Evolutionary conservation across 2,329 filamentous ascomycete genomes (phyloP).

Genomic region (Thyridium curvatum): DNA sequence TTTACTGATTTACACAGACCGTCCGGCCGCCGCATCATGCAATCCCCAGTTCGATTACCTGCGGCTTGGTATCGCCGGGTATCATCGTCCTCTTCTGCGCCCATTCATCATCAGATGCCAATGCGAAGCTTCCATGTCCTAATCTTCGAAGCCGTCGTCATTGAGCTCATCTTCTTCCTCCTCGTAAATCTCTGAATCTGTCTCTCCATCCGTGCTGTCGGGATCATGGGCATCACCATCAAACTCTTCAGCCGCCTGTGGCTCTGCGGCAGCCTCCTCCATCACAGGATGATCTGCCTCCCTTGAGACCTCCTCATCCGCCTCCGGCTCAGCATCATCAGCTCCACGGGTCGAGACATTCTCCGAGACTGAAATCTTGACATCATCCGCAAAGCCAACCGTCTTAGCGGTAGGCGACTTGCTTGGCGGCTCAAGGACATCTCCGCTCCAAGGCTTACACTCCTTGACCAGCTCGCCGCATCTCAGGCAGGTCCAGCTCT

Average conservation of each 20-base stretch:
- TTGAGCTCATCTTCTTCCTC: constrained; percentile 20
- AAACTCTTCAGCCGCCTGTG: constrained; percentile 5
- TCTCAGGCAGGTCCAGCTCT: constrained; percentile 86
- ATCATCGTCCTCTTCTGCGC: no score
- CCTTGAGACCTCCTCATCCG: not conserved
- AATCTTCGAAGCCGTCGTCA: constrained; percentile 12
- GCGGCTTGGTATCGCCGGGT: no score
- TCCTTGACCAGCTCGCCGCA: constrained; percentile 80
- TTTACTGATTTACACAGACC: no score
- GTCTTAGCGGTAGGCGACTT: constrained; percentile 42
- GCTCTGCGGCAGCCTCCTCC: constrained; percentile 10
- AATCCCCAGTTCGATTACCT: no score
- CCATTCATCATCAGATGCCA: no score
- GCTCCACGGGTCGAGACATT: constrained; percentile 5
- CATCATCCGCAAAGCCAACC: constrained; percentile 57
- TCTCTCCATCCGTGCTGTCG: constrained; percentile 2
- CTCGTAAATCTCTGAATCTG: constrained; percentile 21
- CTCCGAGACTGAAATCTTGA: constrained; percentile 21
- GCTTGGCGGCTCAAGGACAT: constrained; percentile 61
- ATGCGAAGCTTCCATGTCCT: not conserved
- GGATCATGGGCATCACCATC: not conserved
- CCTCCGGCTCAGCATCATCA: constrained; percentile 4
- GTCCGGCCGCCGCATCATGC: no score
- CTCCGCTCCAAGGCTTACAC: constrained; percentile 87
- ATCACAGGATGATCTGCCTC: constrained; percentile 3